These are phyloP conservation scores for Galerina marginata DNA, from an alignment of 768 basidiomycete genomes.

Conservation along the genomic window DNA sequence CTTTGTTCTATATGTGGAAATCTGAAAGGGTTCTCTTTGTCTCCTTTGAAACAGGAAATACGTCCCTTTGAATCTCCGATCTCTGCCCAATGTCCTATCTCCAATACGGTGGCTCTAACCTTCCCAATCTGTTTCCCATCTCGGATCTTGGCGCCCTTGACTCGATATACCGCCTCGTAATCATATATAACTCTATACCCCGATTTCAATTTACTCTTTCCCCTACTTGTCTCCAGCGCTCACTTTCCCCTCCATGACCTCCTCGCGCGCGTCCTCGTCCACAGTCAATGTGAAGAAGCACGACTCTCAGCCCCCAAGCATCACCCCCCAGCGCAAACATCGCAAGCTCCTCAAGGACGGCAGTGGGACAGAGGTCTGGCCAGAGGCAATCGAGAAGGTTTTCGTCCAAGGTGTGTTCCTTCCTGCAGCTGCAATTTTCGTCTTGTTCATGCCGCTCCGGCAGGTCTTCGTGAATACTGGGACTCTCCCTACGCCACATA, in stretches of 20 bases:
- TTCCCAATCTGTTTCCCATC: constrained; percentile 52
- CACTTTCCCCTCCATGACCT: constrained; percentile 20
- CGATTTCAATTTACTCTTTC: constrained; percentile 15
- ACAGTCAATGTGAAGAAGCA: constrained; percentile 40
- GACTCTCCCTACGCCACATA: constrained; percentile 82
- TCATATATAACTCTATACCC: constrained; percentile 32
- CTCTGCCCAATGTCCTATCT: constrained; percentile 38
- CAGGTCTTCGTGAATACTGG: constrained; percentile 81
- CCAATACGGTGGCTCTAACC: constrained; percentile 51
- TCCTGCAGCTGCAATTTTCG: background rate
- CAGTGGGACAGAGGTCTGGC: constrained; percentile 82
- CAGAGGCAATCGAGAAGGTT: constrained; percentile 74
- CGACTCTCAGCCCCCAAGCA: constrained; percentile 37
- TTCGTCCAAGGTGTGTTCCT: constrained; percentile 69
- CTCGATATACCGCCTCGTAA: constrained; percentile 20
- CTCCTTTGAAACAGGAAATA: constrained; percentile 25
- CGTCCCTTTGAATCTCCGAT: constrained; percentile 29
- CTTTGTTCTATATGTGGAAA: constrained; percentile 35
- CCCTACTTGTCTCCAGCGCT: constrained; percentile 12
- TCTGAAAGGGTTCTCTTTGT: constrained; percentile 31
- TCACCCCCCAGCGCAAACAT: constrained; percentile 83
- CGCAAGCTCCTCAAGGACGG: constrained; percentile 84
- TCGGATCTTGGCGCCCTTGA: constrained; percentile 62
- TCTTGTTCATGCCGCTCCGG: constrained; percentile 9
- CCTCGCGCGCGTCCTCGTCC: constrained; percentile 22